Percentiles rank a stretch among this genome's conserved stretches.
Conservation (phyloP, 306 rosid species). For the Begonia fuchsioides region DNA sequence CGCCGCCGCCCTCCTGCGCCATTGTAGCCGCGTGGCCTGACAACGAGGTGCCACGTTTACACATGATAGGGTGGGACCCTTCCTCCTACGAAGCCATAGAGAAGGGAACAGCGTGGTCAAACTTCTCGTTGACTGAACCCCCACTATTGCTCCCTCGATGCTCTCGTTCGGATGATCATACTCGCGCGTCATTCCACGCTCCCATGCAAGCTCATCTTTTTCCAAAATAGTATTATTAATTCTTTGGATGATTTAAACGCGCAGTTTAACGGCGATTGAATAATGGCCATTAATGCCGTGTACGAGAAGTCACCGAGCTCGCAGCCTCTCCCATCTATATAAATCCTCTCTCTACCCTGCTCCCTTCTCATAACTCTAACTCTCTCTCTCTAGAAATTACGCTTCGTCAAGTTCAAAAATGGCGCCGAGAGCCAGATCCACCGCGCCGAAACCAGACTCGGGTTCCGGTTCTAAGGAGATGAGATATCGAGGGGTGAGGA, state of each 20-base stretch:
- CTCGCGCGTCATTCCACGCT: too few species aligned
- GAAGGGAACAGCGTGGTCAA: conserved; percentile 26
- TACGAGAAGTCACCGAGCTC: not conserved
- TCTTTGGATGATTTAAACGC: too few species aligned
- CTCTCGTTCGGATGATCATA: not conserved
- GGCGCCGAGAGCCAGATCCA: conserved; percentile 36
- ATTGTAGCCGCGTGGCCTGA: conserved; percentile 17
- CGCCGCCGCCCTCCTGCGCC: conserved; percentile 19
- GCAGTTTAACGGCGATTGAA: too few species aligned
- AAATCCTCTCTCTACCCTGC: too few species aligned
- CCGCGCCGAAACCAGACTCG: conserved; percentile 8
- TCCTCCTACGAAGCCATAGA: conserved; percentile 25
- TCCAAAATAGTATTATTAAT: too few species aligned
- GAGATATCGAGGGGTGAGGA: conserved; percentile 63
- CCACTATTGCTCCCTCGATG: not conserved
- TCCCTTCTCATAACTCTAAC: conserved; percentile 3
- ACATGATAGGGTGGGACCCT: conserved; percentile 19
- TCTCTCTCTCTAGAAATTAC: not conserved
- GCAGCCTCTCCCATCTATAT: too few species aligned
- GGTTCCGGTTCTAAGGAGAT: conserved; percentile 31
- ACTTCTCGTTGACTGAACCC: conserved; percentile 36
- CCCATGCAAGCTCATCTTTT: too few species aligned
- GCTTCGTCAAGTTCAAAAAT: conserved; percentile 6
- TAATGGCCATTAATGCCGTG: not conserved
- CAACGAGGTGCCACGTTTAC: conserved; percentile 4